A percentile compares a stretch with the other conserved stretches of the same genome.
Evolutionary conservation across 2,329 filamentous ascomycete genomes (phyloP).

Genomic region (Didymella glomerata): DNA sequence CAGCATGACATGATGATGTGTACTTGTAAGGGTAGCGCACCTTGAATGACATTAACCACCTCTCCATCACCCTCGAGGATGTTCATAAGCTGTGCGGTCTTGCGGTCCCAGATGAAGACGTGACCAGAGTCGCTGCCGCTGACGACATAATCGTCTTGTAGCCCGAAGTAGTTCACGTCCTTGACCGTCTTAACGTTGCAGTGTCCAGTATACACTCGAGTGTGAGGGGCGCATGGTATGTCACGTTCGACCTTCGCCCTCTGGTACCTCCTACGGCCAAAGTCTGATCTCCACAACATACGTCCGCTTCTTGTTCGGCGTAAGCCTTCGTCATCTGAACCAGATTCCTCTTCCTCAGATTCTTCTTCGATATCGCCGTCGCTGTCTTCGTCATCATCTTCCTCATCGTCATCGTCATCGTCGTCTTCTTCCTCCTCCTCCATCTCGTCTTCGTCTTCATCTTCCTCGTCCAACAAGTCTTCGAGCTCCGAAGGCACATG

Average conservation of each 20-base stretch:
- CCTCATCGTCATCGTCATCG: slow-evolving; percentile 27
- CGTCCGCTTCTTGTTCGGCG: slow-evolving; percentile 48
- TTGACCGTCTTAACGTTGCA: slow-evolving; percentile 74
- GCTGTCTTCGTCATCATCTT: slow-evolving; percentile 35
- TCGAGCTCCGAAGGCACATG: slow-evolving; percentile 7
- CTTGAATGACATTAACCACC: slow-evolving; percentile 74
- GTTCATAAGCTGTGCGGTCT: slow-evolving; percentile 68
- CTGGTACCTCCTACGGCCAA: slow-evolving; percentile 54
- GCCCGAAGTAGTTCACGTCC: slow-evolving; percentile 73
- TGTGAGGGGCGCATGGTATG: slow-evolving; percentile 65
- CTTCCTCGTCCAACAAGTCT: slow-evolving; percentile 37
- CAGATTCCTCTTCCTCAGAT: slow-evolving; percentile 45
- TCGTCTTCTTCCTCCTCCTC: slow-evolving; percentile 2
- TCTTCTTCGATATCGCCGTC: slow-evolving; percentile 46
- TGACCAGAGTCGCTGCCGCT: slow-evolving; percentile 72
- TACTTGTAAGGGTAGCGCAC: slow-evolving; percentile 42
- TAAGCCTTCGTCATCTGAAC: slow-evolving; percentile 46
- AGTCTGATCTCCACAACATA: slow-evolving; percentile 60
- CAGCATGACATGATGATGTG: background rate
- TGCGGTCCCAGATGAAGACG: slow-evolving; percentile 74
- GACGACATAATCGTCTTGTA: slow-evolving; percentile 73
- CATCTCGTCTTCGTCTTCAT: slow-evolving; percentile 29
- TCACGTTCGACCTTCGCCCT: slow-evolving; percentile 63
- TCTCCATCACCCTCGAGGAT: slow-evolving; percentile 73
- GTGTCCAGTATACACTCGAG: slow-evolving; percentile 67